Conservation (phyloP, 192 early-diverging fungal genomes). For the Coemansia sp. region DNA sequence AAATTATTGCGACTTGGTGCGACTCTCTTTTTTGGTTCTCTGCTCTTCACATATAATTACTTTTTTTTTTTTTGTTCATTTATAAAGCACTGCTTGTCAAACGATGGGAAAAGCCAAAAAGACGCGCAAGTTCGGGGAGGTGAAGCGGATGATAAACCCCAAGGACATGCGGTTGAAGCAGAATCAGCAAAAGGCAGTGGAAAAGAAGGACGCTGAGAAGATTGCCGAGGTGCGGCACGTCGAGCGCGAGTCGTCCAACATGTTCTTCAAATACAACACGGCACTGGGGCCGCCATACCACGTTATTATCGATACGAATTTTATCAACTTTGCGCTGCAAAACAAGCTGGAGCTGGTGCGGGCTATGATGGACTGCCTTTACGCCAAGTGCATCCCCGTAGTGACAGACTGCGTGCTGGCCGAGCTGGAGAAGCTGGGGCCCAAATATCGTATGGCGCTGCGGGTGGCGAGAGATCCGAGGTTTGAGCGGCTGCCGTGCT, state of each 20-base stretch:
- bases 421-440: constrained; percentile 96
- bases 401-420: constrained; percentile 99
- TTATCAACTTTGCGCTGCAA: constrained; percentile 99
- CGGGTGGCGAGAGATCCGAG: constrained; percentile 94
- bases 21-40: neutral
- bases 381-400: constrained; percentile 95
- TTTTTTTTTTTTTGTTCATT: neutral
- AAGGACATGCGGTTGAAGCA: constrained; percentile 85
- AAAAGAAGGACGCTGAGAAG: constrained; percentile 10
- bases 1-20: neutral
- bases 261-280: constrained; percentile 98
- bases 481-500: constrained; percentile 93
- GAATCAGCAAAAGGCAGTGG: constrained; percentile 48
- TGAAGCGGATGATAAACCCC: constrained; percentile 90
- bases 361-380: constrained; percentile 99
- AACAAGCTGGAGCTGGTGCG: constrained; percentile 97
- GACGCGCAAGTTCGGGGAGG: constrained; percentile 91
- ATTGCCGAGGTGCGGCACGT: constrained; percentile 24
- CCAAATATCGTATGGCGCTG: constrained; percentile 93
- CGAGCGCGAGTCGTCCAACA: constrained; percentile 33
- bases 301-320: constrained; percentile 97
- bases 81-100: neutral
- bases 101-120: constrained; percentile 82
- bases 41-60: neutral
- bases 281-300: constrained; percentile 95